Conservation (phyloP, 371 early-diverging fungal genomes). For the Zychaea mexicana region DNA sequence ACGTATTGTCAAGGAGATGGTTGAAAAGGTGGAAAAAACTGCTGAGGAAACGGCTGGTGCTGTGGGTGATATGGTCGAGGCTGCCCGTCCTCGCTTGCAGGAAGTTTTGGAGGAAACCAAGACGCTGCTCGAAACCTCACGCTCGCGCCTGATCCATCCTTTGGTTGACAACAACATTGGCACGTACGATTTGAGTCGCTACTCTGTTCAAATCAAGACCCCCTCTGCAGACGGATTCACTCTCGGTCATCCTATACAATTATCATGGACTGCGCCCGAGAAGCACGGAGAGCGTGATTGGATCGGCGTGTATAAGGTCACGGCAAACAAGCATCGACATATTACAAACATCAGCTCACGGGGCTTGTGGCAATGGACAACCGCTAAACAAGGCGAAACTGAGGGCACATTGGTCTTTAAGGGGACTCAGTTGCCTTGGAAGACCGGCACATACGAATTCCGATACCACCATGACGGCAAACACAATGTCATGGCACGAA, state of each 20-base stretch:
- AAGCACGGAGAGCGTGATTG: constrained; percentile 82
- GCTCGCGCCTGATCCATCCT: constrained; percentile 39
- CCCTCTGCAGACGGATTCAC: constrained; percentile 26
- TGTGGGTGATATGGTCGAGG: constrained; percentile 47
- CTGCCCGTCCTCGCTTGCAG: constrained; percentile 53
- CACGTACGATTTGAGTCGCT: constrained; percentile 53
- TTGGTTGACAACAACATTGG: constrained; percentile 50
- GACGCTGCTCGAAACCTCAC: constrained; percentile 51
- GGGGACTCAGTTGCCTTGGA: constrained; percentile 79
- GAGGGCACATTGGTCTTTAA: constrained; percentile 56
- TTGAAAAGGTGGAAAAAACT: constrained; percentile 59
- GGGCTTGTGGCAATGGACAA: constrained; percentile 62
- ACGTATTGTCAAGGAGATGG: constrained; percentile 59
- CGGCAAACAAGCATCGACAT: constrained; percentile 67
- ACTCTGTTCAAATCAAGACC: constrained; percentile 36
- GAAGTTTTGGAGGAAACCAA: constrained; percentile 63
- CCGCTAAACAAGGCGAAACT: constrained; percentile 17
- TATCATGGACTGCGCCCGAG: constrained; percentile 75
- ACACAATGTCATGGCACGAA: constrained; percentile 81
- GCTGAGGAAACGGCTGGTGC: constrained; percentile 62
- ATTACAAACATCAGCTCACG: constrained; percentile 78
- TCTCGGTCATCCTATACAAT: constrained; percentile 73
- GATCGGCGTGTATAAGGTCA: constrained; percentile 89
- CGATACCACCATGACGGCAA: constrained; percentile 87
- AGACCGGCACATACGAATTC: constrained; percentile 84